phyloP scores from a whole-genome alignment of 2,329 filamentous ascomycete species.

The Monosporascus sp. region DNA sequence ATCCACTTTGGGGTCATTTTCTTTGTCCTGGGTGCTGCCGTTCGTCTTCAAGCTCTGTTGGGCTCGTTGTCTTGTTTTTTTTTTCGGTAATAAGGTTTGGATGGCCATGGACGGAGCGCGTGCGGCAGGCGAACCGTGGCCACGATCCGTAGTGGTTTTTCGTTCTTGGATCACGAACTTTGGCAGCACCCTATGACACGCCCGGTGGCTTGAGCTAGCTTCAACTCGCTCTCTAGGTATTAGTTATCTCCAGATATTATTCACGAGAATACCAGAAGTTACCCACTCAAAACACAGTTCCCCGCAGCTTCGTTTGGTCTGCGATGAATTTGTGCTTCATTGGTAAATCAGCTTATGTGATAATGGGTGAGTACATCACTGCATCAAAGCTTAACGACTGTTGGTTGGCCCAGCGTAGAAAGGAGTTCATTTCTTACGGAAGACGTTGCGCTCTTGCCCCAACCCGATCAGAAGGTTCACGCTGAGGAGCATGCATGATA shows the following conservation, averaged over 20 bases:
- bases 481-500: too few relatives aligned
- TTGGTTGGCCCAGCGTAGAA: too few relatives aligned
- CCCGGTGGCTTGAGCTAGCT: slow-evolving; percentile 29
- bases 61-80: slow-evolving; percentile 24
- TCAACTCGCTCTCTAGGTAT: slow-evolving; percentile 63
- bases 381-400: too few relatives aligned
- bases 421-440: too few relatives aligned
- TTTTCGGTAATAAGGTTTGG: slow-evolving; percentile 22
- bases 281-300: slow-evolving; percentile 46
- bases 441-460: too few relatives aligned
- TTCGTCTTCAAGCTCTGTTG: slow-evolving; percentile 18
- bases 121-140: slow-evolving; percentile 7
- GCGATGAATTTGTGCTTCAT: neutral
- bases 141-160: slow-evolving; percentile 14
- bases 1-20: slow-evolving; percentile 5
- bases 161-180: slow-evolving; percentile 23
- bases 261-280: slow-evolving; percentile 58
- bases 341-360: neutral
- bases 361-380: neutral
- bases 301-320: neutral
- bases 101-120: slow-evolving; percentile 18
- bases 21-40: slow-evolving; percentile 19
- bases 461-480: too few relatives aligned
- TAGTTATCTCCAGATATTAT: slow-evolving; percentile 42
- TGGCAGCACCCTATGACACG: slow-evolving; percentile 21